These are phyloP conservation scores for Polysphondylium violaceum DNA, from an alignment of 78 protist genomes.

Conservation along the genomic window DNA sequence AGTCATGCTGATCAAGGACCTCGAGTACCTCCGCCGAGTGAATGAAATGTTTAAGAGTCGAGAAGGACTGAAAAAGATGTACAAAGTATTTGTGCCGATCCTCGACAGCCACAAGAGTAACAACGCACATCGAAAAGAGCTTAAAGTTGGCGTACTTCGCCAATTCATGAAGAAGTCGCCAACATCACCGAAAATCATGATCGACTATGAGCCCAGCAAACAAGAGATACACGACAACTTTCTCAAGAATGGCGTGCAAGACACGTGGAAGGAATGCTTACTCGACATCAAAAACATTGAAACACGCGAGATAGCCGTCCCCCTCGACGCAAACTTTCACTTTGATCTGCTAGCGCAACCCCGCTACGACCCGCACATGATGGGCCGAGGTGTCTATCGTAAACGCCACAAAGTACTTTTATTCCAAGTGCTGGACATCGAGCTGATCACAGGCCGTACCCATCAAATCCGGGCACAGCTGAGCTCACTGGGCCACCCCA, in stretches of 20 bases:
- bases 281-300: conserved; percentile 1
- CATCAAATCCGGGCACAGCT: conserved; percentile 72
- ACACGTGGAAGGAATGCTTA: conserved; percentile 45
- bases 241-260: no score
- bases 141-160: conserved; percentile 17
- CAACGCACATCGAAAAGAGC: no score
- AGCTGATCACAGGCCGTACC: conserved; percentile 66
- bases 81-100: background rate
- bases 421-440: conserved; percentile 21
- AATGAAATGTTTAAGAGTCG: background rate
- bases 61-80: background rate
- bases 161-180: conserved; percentile 36
- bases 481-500: conserved; percentile 26
- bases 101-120: background rate
- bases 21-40: background rate
- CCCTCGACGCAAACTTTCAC: conserved; percentile 3
- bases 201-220: no score
- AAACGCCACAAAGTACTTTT: background rate
- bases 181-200: conserved; percentile 2
- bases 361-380: no score
- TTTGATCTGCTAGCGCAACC: no score
- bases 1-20: conserved; percentile 24
- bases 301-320: background rate
- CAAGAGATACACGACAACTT: no score
- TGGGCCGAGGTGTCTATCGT: conserved; percentile 44